Base-by-base conservation (phyloP, 148 eudicot species). In the Camellia granthamiana region DNA sequence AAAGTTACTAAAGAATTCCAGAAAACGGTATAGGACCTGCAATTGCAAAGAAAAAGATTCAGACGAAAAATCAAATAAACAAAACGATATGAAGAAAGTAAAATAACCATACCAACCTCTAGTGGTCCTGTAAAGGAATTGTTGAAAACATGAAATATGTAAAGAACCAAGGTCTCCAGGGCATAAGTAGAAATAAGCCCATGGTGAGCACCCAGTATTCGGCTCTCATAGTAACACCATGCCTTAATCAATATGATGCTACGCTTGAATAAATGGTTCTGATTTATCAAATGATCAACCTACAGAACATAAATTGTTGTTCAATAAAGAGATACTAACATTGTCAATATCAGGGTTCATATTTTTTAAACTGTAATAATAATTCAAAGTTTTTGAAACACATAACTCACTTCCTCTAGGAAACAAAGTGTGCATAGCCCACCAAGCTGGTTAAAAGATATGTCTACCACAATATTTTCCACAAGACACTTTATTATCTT, bases 211-310 rank as follows among this genome's bases (percentile, higher is more conserved):
- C 98, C 98, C 85, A 95, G 84, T 81, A 95, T 89, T 51, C 98
- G 97, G 82, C 98, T 95, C 86, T 95, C 98, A 72, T 95, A 95
- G 70, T 95, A 95, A 82, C 98, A 95, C 98, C 98, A 95, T 2
- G 98, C 98, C 87, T 95, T 95, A 14, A 95, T 93, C 78, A 95
- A 88, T 83, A 95, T 95, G 81, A 95, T 88, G 86, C 98, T 95
- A 52, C 97, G 98, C 86, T 95, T 95, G 81, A 93, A 93, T 68
- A 95, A 84, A 90, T 95, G 98, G 76, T 93, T 88, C 81, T 88
- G 97, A 76, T 80, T 88, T 84, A 95, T 93, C 86, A 93, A 69
- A 85, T 86, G 80, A 82, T 95, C 97, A 83, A 95, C 93, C 98
- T 95, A 78, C 87, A 87, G 56, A 70, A 77, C 10, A 68, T 23